Evolutionary conservation across 345 rosid genomes (phyloP).

Genomic region (Brassica cretica): DNA sequence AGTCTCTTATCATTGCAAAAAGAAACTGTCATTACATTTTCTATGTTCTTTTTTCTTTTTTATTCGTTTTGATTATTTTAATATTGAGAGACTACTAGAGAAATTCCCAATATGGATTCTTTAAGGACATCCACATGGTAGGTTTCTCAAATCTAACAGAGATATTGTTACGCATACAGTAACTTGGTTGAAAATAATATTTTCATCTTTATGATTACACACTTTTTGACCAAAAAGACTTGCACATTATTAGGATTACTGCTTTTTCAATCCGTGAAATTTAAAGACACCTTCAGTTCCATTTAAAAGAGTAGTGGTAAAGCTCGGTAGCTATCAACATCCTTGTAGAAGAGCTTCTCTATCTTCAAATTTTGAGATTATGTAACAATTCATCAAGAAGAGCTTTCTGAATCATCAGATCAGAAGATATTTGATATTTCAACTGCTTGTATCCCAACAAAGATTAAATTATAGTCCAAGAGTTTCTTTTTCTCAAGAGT

Average conservation of each 20-base stretch:
- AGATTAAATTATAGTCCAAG: not conserved
- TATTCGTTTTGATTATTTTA: too few species aligned
- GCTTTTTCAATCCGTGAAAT: not conserved
- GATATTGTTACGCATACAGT: not conserved
- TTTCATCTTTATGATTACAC: not conserved
- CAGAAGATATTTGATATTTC: not conserved
- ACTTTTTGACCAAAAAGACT: not conserved
- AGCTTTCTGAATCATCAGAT: slow-evolving; percentile 3
- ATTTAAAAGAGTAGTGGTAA: not conserved
- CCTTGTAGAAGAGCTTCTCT: not conserved
- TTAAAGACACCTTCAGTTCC: not conserved
- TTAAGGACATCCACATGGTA: too few species aligned
- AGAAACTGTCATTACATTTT: too few species aligned
- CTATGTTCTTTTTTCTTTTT: too few species aligned
- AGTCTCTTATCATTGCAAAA: too few species aligned
- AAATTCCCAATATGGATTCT: too few species aligned
- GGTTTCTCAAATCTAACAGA: too few species aligned
- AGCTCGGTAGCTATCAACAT: not conserved
- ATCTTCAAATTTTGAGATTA: not conserved
- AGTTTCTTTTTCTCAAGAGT: not conserved
- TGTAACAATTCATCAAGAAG: not conserved
- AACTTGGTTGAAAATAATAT: not conserved
- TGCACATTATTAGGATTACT: not conserved
- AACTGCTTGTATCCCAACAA: slow-evolving; percentile 9
- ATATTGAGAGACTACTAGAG: too few species aligned